Base-by-base conservation (phyloP, 495 filamentous ascomycete genomes). In the Hypoxylon fragiforme region DNA sequence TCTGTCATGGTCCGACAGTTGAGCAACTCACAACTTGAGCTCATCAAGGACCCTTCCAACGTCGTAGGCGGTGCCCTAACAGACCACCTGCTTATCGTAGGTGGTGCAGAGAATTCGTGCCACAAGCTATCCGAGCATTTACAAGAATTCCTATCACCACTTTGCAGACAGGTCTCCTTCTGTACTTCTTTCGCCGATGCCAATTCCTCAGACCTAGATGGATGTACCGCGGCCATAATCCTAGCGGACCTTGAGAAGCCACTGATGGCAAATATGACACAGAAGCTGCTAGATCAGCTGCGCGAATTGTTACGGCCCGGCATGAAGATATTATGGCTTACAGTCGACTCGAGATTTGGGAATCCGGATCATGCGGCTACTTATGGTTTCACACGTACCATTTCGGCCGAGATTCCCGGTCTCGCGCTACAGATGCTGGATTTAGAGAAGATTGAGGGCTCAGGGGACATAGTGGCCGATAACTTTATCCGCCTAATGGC, bases 311-410 rank as follows among this genome's bases (percentile, higher is more conserved):
- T 78, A 11, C 63, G 55, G 1, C 73, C 73, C 0, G 40, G 60
- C 9, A 72, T 76, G 68, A 64, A 53, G 1, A 54, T 72, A 0
- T 62, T 78, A 4, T 78, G 75, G 75, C 43, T 71, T 12, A 76
- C 73, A 0, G 35, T 39, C 11, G 59, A 66, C 8, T 57, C 69
- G 0, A 53, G 56, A 4, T 48, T 41, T 18, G 16, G 38, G 11
- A 68, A 70, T 22, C 70, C 75, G 0, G 66, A 72, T 0, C 48
- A 69, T 19, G 73, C 74, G 1, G 70, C 73, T 0, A 73, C 69
- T 1, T 67, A 77, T 8, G 75, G 75, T 0, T 76, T 78, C 39
- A 61, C 69, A 1, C 68, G 75, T 20, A 75, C 75, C 0, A 41
- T 77, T 30, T 53, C 60, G 0, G 74, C 73, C 6, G 75, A 78